These are phyloP conservation scores for Plasmodium vinckei DNA, from an alignment of 169 alveolate species.

Conservation along the genomic window DNA sequence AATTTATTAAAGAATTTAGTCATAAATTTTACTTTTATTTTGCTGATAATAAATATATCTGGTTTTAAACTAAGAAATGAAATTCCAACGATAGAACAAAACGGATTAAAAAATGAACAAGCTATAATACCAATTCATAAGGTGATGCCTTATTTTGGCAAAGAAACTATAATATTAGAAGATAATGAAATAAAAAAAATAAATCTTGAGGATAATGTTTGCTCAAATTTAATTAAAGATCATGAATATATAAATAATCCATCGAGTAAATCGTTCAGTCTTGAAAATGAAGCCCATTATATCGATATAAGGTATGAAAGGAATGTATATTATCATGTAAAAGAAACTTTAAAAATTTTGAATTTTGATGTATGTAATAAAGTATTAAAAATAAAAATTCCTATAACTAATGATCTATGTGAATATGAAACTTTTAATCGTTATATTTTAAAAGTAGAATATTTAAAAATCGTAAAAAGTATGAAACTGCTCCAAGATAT, in stretches of 20 bases:
- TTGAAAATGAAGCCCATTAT: conserved; percentile 9
- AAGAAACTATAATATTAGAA: conserved; percentile 25
- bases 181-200: conserved; percentile 22
- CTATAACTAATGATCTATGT: conserved; percentile 36
- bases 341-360: conserved; percentile 2
- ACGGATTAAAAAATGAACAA: not conserved
- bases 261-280: not conserved
- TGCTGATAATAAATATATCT: conserved; percentile 17
- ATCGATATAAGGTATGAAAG: not conserved
- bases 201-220: conserved; percentile 20
- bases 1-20: conserved; percentile 10
- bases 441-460: conserved; percentile 24
- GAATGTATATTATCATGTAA: conserved; percentile 24
- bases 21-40: conserved; percentile 9
- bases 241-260: conserved; percentile 14
- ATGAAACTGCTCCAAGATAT: not conserved
- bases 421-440: conserved; percentile 29
- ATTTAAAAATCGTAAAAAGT: conserved; percentile 4
- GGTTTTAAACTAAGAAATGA: conserved; percentile 3
- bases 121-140: conserved; percentile 1
- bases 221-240: conserved; percentile 19
- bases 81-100: not conserved
- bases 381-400: conserved; percentile 22
- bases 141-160: conserved; percentile 32
- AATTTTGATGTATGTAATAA: conserved; percentile 19